phyloP scores from a whole-genome alignment of 2,329 filamentous ascomycete species.

The Triangularia setosa region DNA sequence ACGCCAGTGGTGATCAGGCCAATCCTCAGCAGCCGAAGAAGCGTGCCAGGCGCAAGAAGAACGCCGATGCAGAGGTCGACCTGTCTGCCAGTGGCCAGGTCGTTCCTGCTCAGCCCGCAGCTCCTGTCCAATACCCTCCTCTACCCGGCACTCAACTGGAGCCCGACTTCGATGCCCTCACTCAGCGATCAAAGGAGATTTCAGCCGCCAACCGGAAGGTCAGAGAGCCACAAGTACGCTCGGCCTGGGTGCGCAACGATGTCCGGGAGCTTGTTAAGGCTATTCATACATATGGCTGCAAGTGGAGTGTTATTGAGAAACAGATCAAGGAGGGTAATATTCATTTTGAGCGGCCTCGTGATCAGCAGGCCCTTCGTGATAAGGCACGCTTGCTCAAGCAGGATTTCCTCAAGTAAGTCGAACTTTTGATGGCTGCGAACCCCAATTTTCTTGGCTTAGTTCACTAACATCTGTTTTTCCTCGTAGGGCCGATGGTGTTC shows the following conservation, averaged over 20 bases:
- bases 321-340: slow-evolving; percentile 28
- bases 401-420: slow-evolving; percentile 43
- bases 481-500: slow-evolving; percentile 36
- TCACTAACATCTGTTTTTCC: slow-evolving; percentile 5
- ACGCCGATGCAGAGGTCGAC: slow-evolving; percentile 7
- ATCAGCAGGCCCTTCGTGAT: slow-evolving; percentile 55
- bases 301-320: slow-evolving; percentile 38
- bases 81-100: not conserved
- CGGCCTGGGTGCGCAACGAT: slow-evolving; percentile 43
- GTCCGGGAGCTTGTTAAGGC: slow-evolving; percentile 39
- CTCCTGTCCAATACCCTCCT: slow-evolving; percentile 22
- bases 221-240: slow-evolving; percentile 33
- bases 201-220: slow-evolving; percentile 29
- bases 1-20: slow-evolving; percentile 2
- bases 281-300: slow-evolving; percentile 37
- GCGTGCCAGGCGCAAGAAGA: slow-evolving; percentile 19
- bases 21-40: slow-evolving; percentile 18
- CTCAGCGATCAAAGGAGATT: slow-evolving; percentile 26
- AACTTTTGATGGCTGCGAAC: not conserved
- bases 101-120: slow-evolving; percentile 4
- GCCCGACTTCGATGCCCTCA: slow-evolving; percentile 27
- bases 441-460: not conserved
- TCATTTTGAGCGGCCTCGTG: slow-evolving; percentile 41
- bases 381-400: slow-evolving; percentile 56
- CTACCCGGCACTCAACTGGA: slow-evolving; percentile 17